These are phyloP conservation scores for Hygrocybe coccinea DNA, from an alignment of 768 basidiomycete species.

Conservation along the genomic window DNA sequence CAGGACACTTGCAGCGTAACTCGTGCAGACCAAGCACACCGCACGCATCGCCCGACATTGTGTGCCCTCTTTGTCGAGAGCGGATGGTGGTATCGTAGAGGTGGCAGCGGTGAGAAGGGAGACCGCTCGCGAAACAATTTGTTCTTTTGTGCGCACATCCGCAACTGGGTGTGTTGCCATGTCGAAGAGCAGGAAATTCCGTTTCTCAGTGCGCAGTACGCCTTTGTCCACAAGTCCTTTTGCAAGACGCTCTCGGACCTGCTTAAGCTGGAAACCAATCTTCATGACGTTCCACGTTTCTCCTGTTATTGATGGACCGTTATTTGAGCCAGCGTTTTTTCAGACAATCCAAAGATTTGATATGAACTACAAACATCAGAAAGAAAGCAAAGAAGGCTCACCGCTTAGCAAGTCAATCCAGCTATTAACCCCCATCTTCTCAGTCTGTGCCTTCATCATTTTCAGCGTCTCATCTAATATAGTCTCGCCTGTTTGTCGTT, in stretches of 20 bases:
- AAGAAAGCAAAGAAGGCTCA: constrained; percentile 37
- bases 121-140: constrained; percentile 70
- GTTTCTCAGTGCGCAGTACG: constrained; percentile 96
- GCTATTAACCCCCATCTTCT: constrained; percentile 75
- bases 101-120: constrained; percentile 80
- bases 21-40: constrained; percentile 83
- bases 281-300: constrained; percentile 99
- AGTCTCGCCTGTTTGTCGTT: constrained; percentile 91
- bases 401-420: constrained; percentile 97
- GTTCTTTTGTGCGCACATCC: constrained; percentile 85
- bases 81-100: constrained; percentile 67
- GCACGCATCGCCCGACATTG: constrained; percentile 78
- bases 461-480: constrained; percentile 92
- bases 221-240: constrained; percentile 99
- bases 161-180: constrained; percentile 99
- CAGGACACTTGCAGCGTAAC: constrained; percentile 91
- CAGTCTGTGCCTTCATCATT: constrained; percentile 83
- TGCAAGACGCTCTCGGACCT: constrained; percentile 94
- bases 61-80: constrained; percentile 71
- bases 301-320: constrained; percentile 42
- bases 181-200: constrained; percentile 97
- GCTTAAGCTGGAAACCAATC: constrained; percentile 97
- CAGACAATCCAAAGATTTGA: background rate
- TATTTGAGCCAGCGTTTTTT: background rate
- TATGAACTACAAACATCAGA: background rate